Evolutionary conservation across 148 eudicot species (phyloP).

Genomic region (Polygonum aviculare): DNA sequence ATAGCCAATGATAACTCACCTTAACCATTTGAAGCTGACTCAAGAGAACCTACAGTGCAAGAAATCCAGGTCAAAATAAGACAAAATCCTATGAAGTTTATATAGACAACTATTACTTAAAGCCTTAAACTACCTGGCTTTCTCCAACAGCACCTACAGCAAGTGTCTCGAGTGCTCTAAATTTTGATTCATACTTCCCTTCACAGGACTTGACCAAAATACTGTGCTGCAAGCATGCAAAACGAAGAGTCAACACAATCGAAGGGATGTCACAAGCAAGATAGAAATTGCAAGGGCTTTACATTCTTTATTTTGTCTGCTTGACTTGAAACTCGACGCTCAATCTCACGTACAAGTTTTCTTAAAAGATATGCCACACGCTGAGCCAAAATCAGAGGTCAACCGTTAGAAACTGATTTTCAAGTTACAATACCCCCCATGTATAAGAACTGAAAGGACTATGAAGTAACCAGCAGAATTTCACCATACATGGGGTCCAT

Average conservation of each 20-base stretch:
- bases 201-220: conserved; percentile 62
- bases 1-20: conserved; percentile 33
- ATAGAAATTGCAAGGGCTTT: conserved; percentile 12
- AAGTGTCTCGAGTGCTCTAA: conserved; percentile 76
- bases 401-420: conserved; percentile 6
- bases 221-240: conserved; percentile 54
- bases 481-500: conserved; percentile 58
- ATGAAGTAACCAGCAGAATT: conserved; percentile 3
- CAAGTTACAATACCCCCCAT: neutral
- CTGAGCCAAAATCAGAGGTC: conserved; percentile 29
- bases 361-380: conserved; percentile 65
- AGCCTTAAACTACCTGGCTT: conserved; percentile 51
- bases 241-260: neutral
- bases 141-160: conserved; percentile 76
- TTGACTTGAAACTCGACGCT: conserved; percentile 64
- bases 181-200: conserved; percentile 60
- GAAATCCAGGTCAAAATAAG: neutral
- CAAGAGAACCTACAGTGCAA: conserved; percentile 47
- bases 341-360: conserved; percentile 74
- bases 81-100: neutral
- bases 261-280: neutral
- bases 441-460: neutral
- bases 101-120: neutral
- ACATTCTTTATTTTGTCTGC: conserved; percentile 60
- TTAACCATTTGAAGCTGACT: conserved; percentile 66